Conservation (phyloP, 805 yeast genomes). For the Schwanniomyces polymorphus region DNA sequence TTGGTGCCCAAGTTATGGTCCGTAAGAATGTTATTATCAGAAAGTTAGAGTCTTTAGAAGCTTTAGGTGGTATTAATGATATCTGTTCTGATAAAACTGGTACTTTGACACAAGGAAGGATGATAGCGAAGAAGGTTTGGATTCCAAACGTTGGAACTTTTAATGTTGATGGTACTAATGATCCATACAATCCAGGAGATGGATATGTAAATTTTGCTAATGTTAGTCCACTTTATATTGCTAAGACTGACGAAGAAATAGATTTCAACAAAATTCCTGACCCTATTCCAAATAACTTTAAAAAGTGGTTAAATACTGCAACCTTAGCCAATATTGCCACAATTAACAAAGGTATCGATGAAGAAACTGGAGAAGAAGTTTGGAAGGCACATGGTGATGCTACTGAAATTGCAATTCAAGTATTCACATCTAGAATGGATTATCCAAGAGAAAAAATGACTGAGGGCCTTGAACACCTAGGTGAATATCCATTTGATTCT, state of each 20-base stretch:
- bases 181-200: constrained; percentile 37
- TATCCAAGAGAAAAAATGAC: constrained; percentile 47
- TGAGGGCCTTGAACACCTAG: constrained; percentile 42
- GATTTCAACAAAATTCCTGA: constrained; percentile 34
- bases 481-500: constrained; percentile 76
- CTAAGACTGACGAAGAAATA: constrained; percentile 33
- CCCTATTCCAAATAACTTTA: constrained; percentile 18
- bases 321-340: constrained; percentile 42
- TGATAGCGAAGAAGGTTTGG: constrained; percentile 39
- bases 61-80: constrained; percentile 38
- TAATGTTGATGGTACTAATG: constrained; percentile 29
- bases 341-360: constrained; percentile 29
- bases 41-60: constrained; percentile 37
- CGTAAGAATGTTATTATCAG: constrained; percentile 34
- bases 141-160: constrained; percentile 34
- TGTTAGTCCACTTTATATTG: constrained; percentile 27
- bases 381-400: constrained; percentile 70
- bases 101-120: constrained; percentile 38
- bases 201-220: constrained; percentile 37
- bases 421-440: constrained; percentile 62
- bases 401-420: constrained; percentile 86
- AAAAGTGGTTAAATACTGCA: constrained; percentile 31
- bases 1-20: constrained; percentile 41
- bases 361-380: constrained; percentile 25
- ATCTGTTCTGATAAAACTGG: constrained; percentile 44